A percentile compares a stretch with the other conserved stretches of the same genome.
Evolutionary conservation across 2,329 filamentous ascomycete genomes (phyloP).

Genomic region (Chrysoporthe cubensis): DNA sequence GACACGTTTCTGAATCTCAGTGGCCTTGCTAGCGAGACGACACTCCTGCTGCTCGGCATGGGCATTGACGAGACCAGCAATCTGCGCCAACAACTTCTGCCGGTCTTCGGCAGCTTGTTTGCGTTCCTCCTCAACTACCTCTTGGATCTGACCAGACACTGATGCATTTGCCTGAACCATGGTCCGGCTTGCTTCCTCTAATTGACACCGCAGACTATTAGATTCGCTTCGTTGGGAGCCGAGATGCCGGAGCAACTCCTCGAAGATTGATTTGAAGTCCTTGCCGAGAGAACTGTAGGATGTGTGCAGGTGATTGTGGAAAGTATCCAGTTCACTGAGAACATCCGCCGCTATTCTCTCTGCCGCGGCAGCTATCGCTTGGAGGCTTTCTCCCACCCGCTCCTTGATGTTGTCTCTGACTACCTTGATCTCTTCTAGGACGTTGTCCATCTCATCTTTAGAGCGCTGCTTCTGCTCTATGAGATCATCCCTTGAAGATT

Average conservation of each 20-base stretch:
- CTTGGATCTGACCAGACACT: conserved; percentile 68
- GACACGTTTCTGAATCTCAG: conserved; percentile 67
- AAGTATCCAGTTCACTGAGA: conserved; percentile 79
- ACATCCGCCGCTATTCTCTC: conserved; percentile 90
- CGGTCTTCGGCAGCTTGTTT: conserved; percentile 74
- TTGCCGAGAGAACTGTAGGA: conserved; percentile 84
- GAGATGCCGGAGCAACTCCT: conserved; percentile 76
- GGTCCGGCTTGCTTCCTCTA: conserved; percentile 70
- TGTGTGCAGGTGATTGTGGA: conserved; percentile 78
- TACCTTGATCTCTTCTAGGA: conserved; percentile 90
- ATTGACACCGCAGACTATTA: conserved; percentile 70
- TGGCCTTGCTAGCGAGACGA: conserved; percentile 68
- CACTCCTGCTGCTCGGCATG: conserved; percentile 75
- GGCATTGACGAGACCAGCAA: conserved; percentile 74
- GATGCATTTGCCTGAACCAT: conserved; percentile 70
- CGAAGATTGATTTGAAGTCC: conserved; percentile 86
- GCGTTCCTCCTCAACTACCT: conserved; percentile 76
- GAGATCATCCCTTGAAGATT: conserved; percentile 69
- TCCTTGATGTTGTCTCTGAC: conserved; percentile 86
- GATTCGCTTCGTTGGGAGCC: conserved; percentile 77
- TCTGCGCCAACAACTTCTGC: conserved; percentile 73
- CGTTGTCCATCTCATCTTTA: conserved; percentile 85
- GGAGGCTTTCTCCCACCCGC: conserved; percentile 81
- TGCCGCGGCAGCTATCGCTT: conserved; percentile 80
- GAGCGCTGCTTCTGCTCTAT: conserved; percentile 69